Conservation (phyloP, 2,329 filamentous ascomycete genomes). For the Achaetomium macrosporum region DNA sequence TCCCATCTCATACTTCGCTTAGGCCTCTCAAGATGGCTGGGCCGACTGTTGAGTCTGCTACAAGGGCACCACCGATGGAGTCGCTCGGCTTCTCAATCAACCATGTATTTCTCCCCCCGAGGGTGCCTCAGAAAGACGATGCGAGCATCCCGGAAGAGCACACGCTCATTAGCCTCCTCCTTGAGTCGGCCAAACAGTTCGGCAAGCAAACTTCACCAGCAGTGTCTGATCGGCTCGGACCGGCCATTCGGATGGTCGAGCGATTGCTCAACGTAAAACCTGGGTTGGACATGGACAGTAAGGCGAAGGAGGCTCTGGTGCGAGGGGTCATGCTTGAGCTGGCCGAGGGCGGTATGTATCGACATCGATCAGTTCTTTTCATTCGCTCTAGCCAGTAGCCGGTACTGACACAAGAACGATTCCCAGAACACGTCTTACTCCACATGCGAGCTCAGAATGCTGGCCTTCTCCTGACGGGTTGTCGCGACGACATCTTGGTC, state of each 20-base stretch:
- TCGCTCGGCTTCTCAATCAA: constrained; percentile 7
- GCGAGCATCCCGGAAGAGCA: constrained; percentile 1
- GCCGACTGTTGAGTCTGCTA: background rate
- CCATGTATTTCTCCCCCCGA: constrained; percentile 28
- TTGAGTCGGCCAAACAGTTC: constrained; percentile 6
- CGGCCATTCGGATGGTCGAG: constrained; percentile 14
- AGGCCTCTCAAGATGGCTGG: background rate
- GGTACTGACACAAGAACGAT: background rate
- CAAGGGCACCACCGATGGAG: background rate
- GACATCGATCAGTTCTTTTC: background rate
- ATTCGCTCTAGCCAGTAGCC: background rate
- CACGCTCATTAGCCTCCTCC: constrained; percentile 5
- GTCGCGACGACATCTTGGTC: constrained; percentile 10
- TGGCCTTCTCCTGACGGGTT: constrained; percentile 16
- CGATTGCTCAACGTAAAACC: constrained; percentile 9
- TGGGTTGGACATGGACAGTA: constrained; percentile 15
- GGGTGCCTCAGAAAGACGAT: constrained; percentile 24
- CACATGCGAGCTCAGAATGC: constrained; percentile 20
- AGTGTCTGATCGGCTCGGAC: background rate
- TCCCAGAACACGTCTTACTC: constrained; percentile 12
- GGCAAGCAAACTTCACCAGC: background rate
- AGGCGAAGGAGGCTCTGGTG: background rate
- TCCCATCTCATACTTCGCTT: too few relatives aligned
- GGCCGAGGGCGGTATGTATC: constrained; percentile 14
- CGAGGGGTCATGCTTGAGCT: constrained; percentile 9